phyloP scores from a whole-genome alignment of 2,329 filamentous ascomycete genomes.

The Aspergillus alliaceus region DNA sequence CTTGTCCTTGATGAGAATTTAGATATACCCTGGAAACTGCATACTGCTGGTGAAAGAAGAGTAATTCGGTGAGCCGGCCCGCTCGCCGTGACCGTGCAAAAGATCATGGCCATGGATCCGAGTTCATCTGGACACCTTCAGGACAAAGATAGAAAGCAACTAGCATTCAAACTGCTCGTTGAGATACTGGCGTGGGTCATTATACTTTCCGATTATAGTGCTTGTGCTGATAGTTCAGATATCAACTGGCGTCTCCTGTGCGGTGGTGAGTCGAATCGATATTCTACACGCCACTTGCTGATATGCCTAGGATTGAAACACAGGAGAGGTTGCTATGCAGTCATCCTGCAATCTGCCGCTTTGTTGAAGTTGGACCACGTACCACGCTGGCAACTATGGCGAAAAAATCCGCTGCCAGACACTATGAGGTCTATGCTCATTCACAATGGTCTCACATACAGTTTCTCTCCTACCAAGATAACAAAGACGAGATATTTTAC shows the following conservation, averaged over 20 bases:
- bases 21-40: not conserved
- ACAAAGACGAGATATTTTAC: constrained; percentile 14
- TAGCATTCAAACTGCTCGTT: constrained; percentile 25
- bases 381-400: constrained; percentile 40
- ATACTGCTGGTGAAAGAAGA: not conserved
- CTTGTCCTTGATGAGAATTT: not conserved
- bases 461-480: constrained; percentile 24
- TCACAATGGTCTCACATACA: constrained; percentile 20
- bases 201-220: not conserved
- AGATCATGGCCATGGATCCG: not conserved
- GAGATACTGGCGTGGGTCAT: constrained; percentile 31
- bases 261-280: constrained; percentile 17
- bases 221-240: constrained; percentile 14
- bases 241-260: constrained; percentile 29
- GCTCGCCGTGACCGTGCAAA: not conserved
- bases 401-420: constrained; percentile 32
- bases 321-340: constrained; percentile 35
- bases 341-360: constrained; percentile 26
- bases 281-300: not conserved
- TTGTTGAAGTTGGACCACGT: constrained; percentile 43
- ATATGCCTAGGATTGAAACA: constrained; percentile 37
- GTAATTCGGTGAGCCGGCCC: not conserved
- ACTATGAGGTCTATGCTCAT: constrained; percentile 20
- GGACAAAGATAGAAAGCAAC: not conserved
- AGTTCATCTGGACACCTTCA: not conserved